phyloP scores from a whole-genome alignment of 2,329 filamentous ascomycete species.

The Dactylellina leptospora region DNA sequence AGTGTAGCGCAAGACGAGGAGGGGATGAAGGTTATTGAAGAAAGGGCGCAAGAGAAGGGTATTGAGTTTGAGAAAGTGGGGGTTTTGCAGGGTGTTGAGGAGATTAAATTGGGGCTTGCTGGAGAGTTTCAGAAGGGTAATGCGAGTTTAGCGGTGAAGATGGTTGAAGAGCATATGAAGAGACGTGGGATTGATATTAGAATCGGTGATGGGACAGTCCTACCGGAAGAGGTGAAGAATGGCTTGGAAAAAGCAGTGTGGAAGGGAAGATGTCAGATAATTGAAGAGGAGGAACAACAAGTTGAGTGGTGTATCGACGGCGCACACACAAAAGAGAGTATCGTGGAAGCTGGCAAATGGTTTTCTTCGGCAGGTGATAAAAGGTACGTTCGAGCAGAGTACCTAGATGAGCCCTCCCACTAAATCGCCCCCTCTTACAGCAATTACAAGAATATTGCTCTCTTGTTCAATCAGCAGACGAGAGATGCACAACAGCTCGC shows the following conservation, averaged over 20 bases:
- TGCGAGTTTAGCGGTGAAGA: slow-evolving; percentile 67
- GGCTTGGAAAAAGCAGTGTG: slow-evolving; percentile 75
- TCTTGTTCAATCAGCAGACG: slow-evolving; percentile 94
- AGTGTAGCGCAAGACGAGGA: slow-evolving; percentile 68
- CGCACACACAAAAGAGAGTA: slow-evolving; percentile 85
- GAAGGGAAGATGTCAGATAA: slow-evolving; percentile 79
- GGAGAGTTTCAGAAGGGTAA: slow-evolving; percentile 69
- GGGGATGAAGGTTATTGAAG: slow-evolving; percentile 69
- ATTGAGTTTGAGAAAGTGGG: slow-evolving; percentile 63
- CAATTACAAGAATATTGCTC: slow-evolving; percentile 61
- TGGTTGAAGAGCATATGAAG: slow-evolving; percentile 69
- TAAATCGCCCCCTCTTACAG: too few relatives aligned
- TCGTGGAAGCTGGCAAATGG: slow-evolving; percentile 79
- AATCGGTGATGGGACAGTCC: slow-evolving; percentile 59
- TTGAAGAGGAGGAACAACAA: slow-evolving; percentile 65
- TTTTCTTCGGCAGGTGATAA: slow-evolving; percentile 64
- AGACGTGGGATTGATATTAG: slow-evolving; percentile 60
- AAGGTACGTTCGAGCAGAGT: slow-evolving; percentile 11
- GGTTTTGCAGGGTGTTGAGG: slow-evolving; percentile 56
- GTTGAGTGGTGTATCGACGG: slow-evolving; percentile 84
- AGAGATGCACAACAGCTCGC: slow-evolving; percentile 76
- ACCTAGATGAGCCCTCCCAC: not conserved
- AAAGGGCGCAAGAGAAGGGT: slow-evolving; percentile 69
- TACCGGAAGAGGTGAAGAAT: slow-evolving; percentile 70
- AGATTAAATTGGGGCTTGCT: slow-evolving; percentile 60